Percentiles rank a stretch among this genome's conserved stretches.
Conservation (phyloP, 1,284 basidiomycete species). For the Hemileia vastatrix region DNA sequence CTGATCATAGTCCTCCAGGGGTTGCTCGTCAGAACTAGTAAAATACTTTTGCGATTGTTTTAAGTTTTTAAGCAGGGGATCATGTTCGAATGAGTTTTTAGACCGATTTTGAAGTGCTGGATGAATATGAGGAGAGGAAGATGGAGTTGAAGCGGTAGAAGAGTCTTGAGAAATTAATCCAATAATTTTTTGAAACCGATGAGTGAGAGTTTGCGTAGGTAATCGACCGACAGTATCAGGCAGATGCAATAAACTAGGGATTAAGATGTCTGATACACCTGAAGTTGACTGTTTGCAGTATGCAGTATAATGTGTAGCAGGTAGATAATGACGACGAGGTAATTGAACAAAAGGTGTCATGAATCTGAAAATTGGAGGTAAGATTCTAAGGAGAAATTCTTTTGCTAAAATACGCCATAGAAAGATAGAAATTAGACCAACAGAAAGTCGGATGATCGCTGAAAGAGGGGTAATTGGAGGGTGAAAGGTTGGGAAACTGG, state of each 20-base stretch:
- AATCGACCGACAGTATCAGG: neutral
- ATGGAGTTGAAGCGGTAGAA: neutral
- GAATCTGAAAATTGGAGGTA: slow-evolving; percentile 71
- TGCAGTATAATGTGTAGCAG: slow-evolving; percentile 27
- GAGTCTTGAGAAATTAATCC: neutral
- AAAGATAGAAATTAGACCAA: slow-evolving; percentile 56
- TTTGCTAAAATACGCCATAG: slow-evolving; percentile 76
- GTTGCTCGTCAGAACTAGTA: neutral
- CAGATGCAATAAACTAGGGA: slow-evolving; percentile 12
- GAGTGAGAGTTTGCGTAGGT: no score
- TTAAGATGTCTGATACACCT: slow-evolving; percentile 1
- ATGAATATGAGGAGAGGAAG: neutral
- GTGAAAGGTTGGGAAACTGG: neutral
- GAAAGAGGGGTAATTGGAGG: slow-evolving; percentile 21
- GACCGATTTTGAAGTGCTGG: neutral
- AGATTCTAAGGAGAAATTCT: slow-evolving; percentile 57
- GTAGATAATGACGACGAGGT: slow-evolving; percentile 33
- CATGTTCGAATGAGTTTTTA: neutral
- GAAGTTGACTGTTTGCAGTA: slow-evolving; percentile 3
- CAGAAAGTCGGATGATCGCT: slow-evolving; percentile 50
- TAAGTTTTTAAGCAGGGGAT: neutral
- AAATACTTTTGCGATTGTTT: neutral
- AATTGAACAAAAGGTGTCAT: slow-evolving; percentile 51
- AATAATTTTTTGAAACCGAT: no score
- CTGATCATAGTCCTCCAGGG: neutral